Evolutionary conservation across 176 grass and related monocot species (phyloP), one percentile per base, ranked within the genome.

Genomic region (Ampelocalamus luodianensis): DNA sequence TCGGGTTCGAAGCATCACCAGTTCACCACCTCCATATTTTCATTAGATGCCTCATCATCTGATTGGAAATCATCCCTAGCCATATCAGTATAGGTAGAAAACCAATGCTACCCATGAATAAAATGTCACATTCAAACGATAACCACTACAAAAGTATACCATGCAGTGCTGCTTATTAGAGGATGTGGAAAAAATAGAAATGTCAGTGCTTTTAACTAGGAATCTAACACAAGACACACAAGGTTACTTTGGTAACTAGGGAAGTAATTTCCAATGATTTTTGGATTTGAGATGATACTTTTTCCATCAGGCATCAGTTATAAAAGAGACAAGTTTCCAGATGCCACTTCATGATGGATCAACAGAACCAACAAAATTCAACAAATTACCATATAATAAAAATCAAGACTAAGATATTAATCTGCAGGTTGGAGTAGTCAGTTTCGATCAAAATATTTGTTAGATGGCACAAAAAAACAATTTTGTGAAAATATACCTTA

Each of bases 201-300:
- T 23, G 64, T 72, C 73, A 90, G 40, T 58, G 39, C 67, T 68
- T 78, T 36, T 79, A 72, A 59, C 38, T 78, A 27, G 11, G 40
- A 51, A 89, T 18, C 53, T 78, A 18, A 50, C 42, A 73, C 17
- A 14, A 65, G 62, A 79, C 54, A 74, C 16, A 34, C 36, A 37
- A 74, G 45, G 51, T 77, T 76, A 76, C 40, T 67, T 60, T 60
- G 51, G 69, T 59, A 85, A 53, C 17, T 49, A 12, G 3, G 16
- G 40, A 22, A 0, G 26, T 46, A 54, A 18, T 42, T 56, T 82
- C 40, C 37, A 40, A 71, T 50, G 7, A 40, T 16, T 62, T 53
- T 81, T 58, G 12, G 15, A 65, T 43, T 85, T 32, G 23, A 75
- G 40, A 66, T 39, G 16, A 43, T 74, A 80, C 48, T 42, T 23